Evolutionary conservation across 108 stramenopile genomes (phyloP), one percentile per base, ranked within the genome.

Genomic region (Epithemia pelagica): DNA sequence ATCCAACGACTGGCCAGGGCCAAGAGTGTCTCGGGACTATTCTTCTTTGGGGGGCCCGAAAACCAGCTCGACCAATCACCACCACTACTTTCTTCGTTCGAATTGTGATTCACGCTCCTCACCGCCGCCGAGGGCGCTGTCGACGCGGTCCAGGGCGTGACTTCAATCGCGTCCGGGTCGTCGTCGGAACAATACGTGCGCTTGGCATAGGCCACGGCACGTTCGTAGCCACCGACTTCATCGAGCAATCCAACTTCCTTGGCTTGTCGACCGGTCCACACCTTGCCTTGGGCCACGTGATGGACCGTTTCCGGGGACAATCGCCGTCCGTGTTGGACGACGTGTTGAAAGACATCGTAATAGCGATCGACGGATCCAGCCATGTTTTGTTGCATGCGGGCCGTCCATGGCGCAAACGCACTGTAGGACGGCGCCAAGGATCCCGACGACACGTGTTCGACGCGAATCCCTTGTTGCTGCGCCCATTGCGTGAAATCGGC

Each of bases 211-310:
- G 82, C 79, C 64, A 91, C 65, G 1, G 90, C 90, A 21, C 81
- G 55, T 54, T 79, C 71, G 51, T 88, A 55, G 10, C 90, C 90
- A 57, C 90, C 90, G 1, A 87, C 31, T 65, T 82, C 76, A 65
- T 91, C 90, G 20, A 89, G 85, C 15, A 91, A 63, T 22, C 80
- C 83, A 51, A 79, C 65, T 59, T 79, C 68, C 32, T 82, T 79
- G 29, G 90, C 90, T 68, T 91, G 83, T 33, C 71, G 77, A 24
- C 90, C 90, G 20, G 87, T 88, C 84, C 84, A 91, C 25, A 88
- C 87, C 2, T 82, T 73, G 23, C 90, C 90, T 73, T 85, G 77
- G 0, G 90, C 85, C 26, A 91, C 46, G 0, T 61, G 52, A 62
- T 86, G 81, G 2, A 91, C 78, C 46, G 78, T 61, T 1, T 83